These are phyloP conservation scores for Harrya chromipes DNA, from an alignment of 768 basidiomycete genomes.

Conservation along the genomic window DNA sequence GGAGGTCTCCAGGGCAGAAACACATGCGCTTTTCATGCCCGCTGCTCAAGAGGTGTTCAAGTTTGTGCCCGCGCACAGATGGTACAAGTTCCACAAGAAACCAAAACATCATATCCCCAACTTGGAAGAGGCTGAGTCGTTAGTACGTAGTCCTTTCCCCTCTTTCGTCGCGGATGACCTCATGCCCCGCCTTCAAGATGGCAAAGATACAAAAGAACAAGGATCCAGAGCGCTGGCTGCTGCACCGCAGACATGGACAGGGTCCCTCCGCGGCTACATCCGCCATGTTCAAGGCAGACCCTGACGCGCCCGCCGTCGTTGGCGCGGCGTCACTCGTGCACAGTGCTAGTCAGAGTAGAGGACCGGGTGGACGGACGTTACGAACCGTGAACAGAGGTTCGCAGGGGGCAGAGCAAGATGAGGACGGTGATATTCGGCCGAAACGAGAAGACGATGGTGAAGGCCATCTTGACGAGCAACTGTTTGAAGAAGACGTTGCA, in stretches of 20 bases:
- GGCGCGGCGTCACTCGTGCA: slow-evolving; percentile 48
- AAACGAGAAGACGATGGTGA: slow-evolving; percentile 68
- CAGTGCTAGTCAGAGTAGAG: slow-evolving; percentile 53
- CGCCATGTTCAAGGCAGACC: slow-evolving; percentile 68
- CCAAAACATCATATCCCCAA: slow-evolving; percentile 70
- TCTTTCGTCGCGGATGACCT: background rate
- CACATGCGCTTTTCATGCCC: slow-evolving; percentile 83
- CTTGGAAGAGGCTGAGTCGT: slow-evolving; percentile 63
- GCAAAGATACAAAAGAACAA: slow-evolving; percentile 64
- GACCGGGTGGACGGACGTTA: slow-evolving; percentile 64
- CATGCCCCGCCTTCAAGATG: slow-evolving; percentile 17
- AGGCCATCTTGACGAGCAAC: slow-evolving; percentile 78
- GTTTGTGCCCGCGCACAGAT: slow-evolving; percentile 83
- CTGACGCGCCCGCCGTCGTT: slow-evolving; percentile 42
- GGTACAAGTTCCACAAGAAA: slow-evolving; percentile 92
- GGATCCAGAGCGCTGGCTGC: slow-evolving; percentile 67
- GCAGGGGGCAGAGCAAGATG: slow-evolving; percentile 61
- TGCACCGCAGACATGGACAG: slow-evolving; percentile 59
- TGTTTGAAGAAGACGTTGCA: slow-evolving; percentile 80
- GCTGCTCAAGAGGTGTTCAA: slow-evolving; percentile 79
- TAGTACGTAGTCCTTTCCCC: slow-evolving; percentile 41
- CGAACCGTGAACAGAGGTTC: slow-evolving; percentile 68
- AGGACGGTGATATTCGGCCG: slow-evolving; percentile 53
- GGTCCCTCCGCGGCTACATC: slow-evolving; percentile 58
- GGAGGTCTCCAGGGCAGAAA: slow-evolving; percentile 66